These are phyloP conservation scores for Suhomyces anneliseae DNA, from an alignment of 1,139 yeast genomes.

Conservation along the genomic window DNA sequence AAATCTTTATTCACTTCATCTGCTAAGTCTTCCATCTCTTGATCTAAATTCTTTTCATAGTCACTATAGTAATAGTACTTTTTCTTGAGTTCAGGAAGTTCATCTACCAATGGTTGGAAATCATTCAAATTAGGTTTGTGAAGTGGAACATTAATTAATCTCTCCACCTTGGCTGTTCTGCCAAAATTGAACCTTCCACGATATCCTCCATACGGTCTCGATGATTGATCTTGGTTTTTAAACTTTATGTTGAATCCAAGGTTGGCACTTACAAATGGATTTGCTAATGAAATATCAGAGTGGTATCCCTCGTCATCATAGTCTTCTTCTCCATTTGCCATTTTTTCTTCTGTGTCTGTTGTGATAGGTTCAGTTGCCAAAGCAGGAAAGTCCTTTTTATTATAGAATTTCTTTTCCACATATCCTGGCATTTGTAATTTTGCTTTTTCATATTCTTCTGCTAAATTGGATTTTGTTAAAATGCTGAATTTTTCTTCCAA, in stretches of 20 bases:
- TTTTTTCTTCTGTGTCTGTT: neutral
- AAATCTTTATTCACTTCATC: slow-evolving; percentile 15
- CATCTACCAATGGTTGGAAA: slow-evolving; percentile 28
- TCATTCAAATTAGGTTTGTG: slow-evolving; percentile 32
- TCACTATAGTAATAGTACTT: slow-evolving; percentile 35
- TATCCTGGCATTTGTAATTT: slow-evolving; percentile 14
- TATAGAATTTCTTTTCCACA: slow-evolving; percentile 22
- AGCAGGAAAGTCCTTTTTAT: slow-evolving; percentile 38
- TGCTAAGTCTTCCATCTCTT: slow-evolving; percentile 20
- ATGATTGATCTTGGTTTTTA: slow-evolving; percentile 17
- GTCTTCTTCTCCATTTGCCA: neutral
- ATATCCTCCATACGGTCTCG: slow-evolving; percentile 11
- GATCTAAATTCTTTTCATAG: slow-evolving; percentile 16
- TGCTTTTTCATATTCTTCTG: slow-evolving; percentile 23
- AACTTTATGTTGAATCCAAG: slow-evolving; percentile 51
- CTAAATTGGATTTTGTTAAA: slow-evolving; percentile 27
- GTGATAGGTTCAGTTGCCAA: neutral
- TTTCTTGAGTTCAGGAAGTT: slow-evolving; percentile 30
- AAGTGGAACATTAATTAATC: slow-evolving; percentile 28
- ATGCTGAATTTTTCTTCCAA: slow-evolving; percentile 41
- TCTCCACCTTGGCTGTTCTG: slow-evolving; percentile 7
- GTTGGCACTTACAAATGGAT: slow-evolving; percentile 51
- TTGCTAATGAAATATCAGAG: slow-evolving; percentile 53
- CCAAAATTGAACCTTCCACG: slow-evolving; percentile 11
- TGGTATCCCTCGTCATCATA: slow-evolving; percentile 33